These are phyloP conservation scores for Cyamopsis tetragonoloba DNA, from an alignment of 306 rosid genomes.

Conservation along the genomic window DNA sequence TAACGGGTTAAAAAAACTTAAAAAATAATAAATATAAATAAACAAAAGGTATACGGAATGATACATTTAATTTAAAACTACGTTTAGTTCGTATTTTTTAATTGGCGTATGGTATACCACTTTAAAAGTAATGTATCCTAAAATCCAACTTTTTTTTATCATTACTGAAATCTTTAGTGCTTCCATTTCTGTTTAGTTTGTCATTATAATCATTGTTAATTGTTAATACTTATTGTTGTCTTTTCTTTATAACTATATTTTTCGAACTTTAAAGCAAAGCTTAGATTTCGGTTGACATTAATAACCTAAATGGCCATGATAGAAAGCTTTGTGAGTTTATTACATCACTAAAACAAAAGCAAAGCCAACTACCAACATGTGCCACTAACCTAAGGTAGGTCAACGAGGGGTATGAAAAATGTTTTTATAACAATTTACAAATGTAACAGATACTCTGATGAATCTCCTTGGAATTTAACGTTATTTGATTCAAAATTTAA, in stretches of 20 bases:
- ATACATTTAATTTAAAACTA: too few relatives aligned
- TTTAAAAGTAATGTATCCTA: too few relatives aligned
- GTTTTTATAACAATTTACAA: background rate
- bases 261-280: constrained; percentile 8
- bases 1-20: too few relatives aligned
- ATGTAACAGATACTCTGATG: background rate
- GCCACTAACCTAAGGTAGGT: background rate
- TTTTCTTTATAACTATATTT: background rate
- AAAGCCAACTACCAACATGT: constrained; percentile 4
- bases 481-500: background rate
- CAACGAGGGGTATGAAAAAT: background rate
- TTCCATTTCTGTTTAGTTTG: background rate
- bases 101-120: too few relatives aligned
- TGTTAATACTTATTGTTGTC: background rate
- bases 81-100: too few relatives aligned
- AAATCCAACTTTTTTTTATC: too few relatives aligned
- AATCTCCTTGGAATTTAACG: background rate
- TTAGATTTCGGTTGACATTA: background rate
- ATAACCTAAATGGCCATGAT: background rate
- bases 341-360: background rate
- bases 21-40: too few relatives aligned
- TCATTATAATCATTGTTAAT: background rate
- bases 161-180: background rate
- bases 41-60: too few relatives aligned
- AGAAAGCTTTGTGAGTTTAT: background rate